Base-by-base conservation (phyloP, 805 yeast genomes). In the Pichia cephalocereana region DNA sequence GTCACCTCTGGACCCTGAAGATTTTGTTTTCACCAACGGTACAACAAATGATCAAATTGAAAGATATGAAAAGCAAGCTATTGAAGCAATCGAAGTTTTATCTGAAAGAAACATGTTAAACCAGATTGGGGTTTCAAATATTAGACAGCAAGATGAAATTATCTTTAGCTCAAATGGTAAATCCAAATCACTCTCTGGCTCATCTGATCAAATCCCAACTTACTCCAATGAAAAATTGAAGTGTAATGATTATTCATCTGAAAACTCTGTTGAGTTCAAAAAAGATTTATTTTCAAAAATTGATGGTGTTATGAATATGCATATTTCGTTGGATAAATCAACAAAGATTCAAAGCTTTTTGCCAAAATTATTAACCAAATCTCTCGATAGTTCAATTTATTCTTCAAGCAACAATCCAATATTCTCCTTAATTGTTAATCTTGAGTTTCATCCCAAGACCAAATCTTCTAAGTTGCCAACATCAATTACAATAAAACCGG, bases 211-310 rank as follows among this genome's bases (percentile, higher is more conserved):
- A 14, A 14, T 15, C 6, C 37, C 37, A 14, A 8, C 7, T 14
- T 34, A 34, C 12, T 12, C 17, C 2, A 14, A 15, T 7, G 12
- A 34, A 15, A 15, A 12, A 34, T 15, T 14, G 4, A 14, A 34
- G 12, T 7, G 12, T 34, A 15, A 18, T 4, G 9, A 34, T 10
- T 34, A 34, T 34, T 10, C 12, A 14, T 15, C 3, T 34, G 12
- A 34, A 3, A 12, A 34, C 8, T 4, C 12, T 2, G 14, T 48
- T 15, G 43, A 38, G 23, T 44, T 44, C 19, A 46, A 40, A 8
- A 52, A 52, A 27, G 53, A 46, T 34, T 19, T 52, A 7, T 50
- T 52, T 17, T 45, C 46, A 14, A 52, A 48, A 42, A 12, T 44
- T 6, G 47, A 46, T 38, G 55, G 53, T 6, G 39, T 46, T 19